Evolutionary conservation across 1,139 yeast genomes (phyloP).

Genomic region (Meyerozyma carpophila): DNA sequence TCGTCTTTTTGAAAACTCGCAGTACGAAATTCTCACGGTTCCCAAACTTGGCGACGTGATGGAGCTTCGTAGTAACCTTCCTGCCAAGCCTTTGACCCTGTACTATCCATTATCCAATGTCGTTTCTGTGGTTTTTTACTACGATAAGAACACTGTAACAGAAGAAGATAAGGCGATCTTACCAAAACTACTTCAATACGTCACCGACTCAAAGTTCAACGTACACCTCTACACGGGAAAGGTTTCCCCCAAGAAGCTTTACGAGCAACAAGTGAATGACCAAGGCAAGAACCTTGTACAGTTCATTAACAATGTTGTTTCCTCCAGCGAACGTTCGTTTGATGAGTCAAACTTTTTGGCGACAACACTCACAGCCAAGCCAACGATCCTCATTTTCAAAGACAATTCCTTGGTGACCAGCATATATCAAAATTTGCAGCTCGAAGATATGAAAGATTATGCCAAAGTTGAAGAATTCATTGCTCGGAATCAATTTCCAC

Average conservation of each 20-base stretch:
- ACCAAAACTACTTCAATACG: slow-evolving; percentile 53
- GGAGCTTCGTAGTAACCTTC: slow-evolving; percentile 31
- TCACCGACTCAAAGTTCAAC: slow-evolving; percentile 52
- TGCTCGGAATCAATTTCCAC: slow-evolving; percentile 41
- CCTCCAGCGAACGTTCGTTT: slow-evolving; percentile 22
- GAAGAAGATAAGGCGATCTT: slow-evolving; percentile 59
- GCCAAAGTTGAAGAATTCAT: slow-evolving; percentile 47
- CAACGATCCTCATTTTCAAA: slow-evolving; percentile 55
- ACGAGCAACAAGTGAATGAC: slow-evolving; percentile 31
- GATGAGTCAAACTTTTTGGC: slow-evolving; percentile 44
- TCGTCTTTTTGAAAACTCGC: slow-evolving; percentile 30
- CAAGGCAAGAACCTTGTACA: slow-evolving; percentile 41
- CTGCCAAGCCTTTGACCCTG: slow-evolving; percentile 25
- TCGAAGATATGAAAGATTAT: slow-evolving; percentile 54
- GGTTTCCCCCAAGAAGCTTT: slow-evolving; percentile 25
- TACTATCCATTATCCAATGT: slow-evolving; percentile 38
- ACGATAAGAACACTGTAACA: slow-evolving; percentile 45
- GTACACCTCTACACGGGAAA: slow-evolving; percentile 48
- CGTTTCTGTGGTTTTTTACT: slow-evolving; percentile 49
- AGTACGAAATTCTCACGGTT: slow-evolving; percentile 35
- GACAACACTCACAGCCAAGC: slow-evolving; percentile 51
- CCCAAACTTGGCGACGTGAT: slow-evolving; percentile 35
- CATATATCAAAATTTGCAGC: slow-evolving; percentile 55
- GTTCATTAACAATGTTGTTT: slow-evolving; percentile 31
- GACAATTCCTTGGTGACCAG: slow-evolving; percentile 49